A percentile compares a stretch with the other conserved stretches of the same genome.
Evolutionary conservation across 2,329 filamentous ascomycete species (phyloP).

Genomic region (Aspergillus tubingensis): DNA sequence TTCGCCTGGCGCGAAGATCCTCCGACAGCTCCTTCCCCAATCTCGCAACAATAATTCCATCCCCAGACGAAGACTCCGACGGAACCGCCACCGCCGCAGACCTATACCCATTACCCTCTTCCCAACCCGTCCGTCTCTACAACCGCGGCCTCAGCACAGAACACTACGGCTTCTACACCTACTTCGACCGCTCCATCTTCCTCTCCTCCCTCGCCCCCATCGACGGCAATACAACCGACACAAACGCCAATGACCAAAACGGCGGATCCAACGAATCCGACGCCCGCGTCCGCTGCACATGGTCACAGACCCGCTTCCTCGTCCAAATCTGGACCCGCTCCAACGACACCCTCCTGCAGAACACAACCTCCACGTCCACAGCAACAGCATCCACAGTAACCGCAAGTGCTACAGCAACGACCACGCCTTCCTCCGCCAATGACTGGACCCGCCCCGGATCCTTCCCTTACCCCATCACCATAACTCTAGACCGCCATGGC

Average conservation of each 20-base stretch:
- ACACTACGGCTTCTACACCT: slow-evolving; percentile 92
- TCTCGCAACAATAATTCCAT: slow-evolving; percentile 60
- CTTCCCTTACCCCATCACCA: slow-evolving; percentile 63
- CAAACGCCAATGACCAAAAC: slow-evolving; percentile 36
- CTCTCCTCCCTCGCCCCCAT: slow-evolving; percentile 61
- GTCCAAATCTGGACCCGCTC: slow-evolving; percentile 65
- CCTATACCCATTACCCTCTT: slow-evolving; percentile 67
- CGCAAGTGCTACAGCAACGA: slow-evolving; percentile 18
- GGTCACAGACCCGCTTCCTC: slow-evolving; percentile 61
- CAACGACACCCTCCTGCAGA: slow-evolving; percentile 32
- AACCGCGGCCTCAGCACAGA: slow-evolving; percentile 79
- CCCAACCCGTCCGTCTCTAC: slow-evolving; percentile 80
- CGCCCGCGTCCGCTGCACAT: slow-evolving; percentile 57
- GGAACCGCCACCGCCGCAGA: slow-evolving; percentile 72
- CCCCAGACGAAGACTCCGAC: slow-evolving; percentile 64
- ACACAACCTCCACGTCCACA: slow-evolving; percentile 11
- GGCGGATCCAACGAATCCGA: slow-evolving; percentile 52
- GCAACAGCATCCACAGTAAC: slow-evolving; percentile 19
- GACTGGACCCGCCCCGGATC: slow-evolving; percentile 56
- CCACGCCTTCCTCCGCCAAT: slow-evolving; percentile 38
- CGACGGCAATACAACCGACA: slow-evolving; percentile 49
- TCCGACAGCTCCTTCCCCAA: slow-evolving; percentile 42
- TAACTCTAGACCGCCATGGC: slow-evolving; percentile 63
- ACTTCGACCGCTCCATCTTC: slow-evolving; percentile 86
- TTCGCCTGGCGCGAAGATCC: slow-evolving; percentile 40